phyloP scores from a whole-genome alignment of 768 basidiomycete genomes.

The Calocybe cyanea region DNA sequence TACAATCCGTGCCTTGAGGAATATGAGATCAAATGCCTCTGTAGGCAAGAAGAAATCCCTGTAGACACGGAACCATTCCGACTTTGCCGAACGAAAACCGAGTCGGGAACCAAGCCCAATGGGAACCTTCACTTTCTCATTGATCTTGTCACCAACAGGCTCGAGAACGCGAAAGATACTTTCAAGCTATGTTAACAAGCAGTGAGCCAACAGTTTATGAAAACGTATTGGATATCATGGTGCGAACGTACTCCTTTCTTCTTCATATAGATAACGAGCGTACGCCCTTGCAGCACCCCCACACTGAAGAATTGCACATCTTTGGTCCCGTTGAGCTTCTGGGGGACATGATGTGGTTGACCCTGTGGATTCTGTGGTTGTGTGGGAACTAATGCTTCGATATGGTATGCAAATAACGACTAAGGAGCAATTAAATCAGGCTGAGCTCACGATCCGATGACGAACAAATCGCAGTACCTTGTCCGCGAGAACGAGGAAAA shows the following conservation, averaged over 20 bases:
- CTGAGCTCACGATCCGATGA: not conserved
- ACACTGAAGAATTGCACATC: slow-evolving; percentile 97
- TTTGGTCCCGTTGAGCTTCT: slow-evolving; percentile 85
- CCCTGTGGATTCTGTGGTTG: slow-evolving; percentile 58
- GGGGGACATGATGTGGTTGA: slow-evolving; percentile 68
- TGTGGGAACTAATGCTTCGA: slow-evolving; percentile 93
- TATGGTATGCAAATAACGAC: slow-evolving; percentile 91
- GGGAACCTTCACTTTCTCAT: slow-evolving; percentile 68
- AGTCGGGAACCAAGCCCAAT: slow-evolving; percentile 69
- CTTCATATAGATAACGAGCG: slow-evolving; percentile 93
- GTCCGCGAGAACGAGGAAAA: slow-evolving; percentile 93
- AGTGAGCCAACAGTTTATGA: not conserved
- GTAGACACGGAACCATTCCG: slow-evolving; percentile 95
- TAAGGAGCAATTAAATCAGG: slow-evolving; percentile 22
- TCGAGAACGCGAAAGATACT: slow-evolving; percentile 98
- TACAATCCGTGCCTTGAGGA: slow-evolving; percentile 90
- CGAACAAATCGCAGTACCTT: slow-evolving; percentile 53
- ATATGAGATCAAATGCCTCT: slow-evolving; percentile 86
- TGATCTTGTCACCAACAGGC: slow-evolving; percentile 88
- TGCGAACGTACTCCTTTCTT: slow-evolving; percentile 64
- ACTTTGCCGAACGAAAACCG: slow-evolving; percentile 73
- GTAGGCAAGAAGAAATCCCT: slow-evolving; percentile 93
- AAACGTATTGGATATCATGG: not conserved
- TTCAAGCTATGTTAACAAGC: slow-evolving; percentile 49
- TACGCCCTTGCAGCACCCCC: slow-evolving; percentile 81